Conservation (phyloP, 75 land plant genomes). For the Azolla pinnata region DNA sequence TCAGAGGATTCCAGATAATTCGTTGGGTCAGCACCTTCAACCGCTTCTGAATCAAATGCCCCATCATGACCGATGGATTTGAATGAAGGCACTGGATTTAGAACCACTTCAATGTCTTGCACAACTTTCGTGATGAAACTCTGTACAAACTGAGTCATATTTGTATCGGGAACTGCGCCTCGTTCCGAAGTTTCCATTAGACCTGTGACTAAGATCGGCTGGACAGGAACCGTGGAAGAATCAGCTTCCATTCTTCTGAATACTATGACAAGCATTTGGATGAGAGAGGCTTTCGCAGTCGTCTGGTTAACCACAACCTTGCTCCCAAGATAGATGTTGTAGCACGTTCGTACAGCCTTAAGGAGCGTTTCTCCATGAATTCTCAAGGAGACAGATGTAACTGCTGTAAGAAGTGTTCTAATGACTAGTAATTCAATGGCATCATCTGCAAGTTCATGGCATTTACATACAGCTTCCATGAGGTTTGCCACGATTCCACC, state of each 20-base stretch:
- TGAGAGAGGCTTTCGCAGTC: constrained; percentile 93
- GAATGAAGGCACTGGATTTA: constrained; percentile 57
- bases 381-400: constrained; percentile 66
- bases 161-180: constrained; percentile 32
- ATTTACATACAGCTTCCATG: constrained; percentile 70
- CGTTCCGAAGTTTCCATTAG: constrained; percentile 75
- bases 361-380: constrained; percentile 89
- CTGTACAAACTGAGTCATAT: constrained; percentile 73
- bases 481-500: constrained; percentile 43
- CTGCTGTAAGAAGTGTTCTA: constrained; percentile 82
- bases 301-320: constrained; percentile 84
- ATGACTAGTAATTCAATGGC: constrained; percentile 63
- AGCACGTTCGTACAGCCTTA: constrained; percentile 78
- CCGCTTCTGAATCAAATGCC: constrained; percentile 80
- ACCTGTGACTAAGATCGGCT: constrained; percentile 93
- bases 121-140: constrained; percentile 87
- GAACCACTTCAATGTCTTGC: constrained; percentile 83
- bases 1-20: constrained; percentile 90
- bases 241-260: constrained; percentile 98
- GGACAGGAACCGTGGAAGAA: constrained; percentile 82
- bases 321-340: constrained; percentile 76
- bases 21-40: constrained; percentile 64
- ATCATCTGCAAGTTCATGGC: constrained; percentile 73
- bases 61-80: constrained; percentile 62
- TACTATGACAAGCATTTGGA: constrained; percentile 97